phyloP scores from a whole-genome alignment of 2,329 filamentous ascomycete species.

The Fusarium drepaniforme region DNA sequence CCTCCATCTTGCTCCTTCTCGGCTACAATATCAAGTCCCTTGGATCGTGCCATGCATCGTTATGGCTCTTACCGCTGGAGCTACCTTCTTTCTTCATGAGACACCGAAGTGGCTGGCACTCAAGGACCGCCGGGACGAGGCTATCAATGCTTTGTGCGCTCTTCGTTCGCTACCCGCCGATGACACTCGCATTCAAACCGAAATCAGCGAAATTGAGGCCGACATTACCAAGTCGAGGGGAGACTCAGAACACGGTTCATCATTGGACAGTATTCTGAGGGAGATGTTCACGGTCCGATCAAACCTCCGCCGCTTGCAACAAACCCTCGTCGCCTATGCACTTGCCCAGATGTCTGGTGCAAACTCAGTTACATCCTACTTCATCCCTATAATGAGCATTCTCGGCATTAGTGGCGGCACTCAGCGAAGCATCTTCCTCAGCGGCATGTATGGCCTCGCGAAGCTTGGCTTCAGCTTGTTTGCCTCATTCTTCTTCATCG shows the following conservation, averaged over 20 bases:
- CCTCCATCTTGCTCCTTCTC: background rate
- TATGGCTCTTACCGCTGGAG: too few species aligned
- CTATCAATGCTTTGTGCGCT: background rate
- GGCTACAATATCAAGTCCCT: too few species aligned
- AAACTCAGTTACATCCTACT: too few species aligned
- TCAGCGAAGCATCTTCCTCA: constrained; percentile 45
- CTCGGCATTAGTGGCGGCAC: too few species aligned
- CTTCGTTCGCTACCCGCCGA: background rate
- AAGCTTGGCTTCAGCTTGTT: constrained; percentile 57
- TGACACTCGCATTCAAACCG: background rate
- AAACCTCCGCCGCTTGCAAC: constrained; percentile 56
- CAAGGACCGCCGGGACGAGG: background rate
- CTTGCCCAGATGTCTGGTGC: too few species aligned
- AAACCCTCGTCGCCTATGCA: constrained; percentile 39
- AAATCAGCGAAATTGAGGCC: background rate
- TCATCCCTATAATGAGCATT: too few species aligned
- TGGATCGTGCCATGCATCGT: too few species aligned
- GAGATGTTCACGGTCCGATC: constrained; percentile 52
- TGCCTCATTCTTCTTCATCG: constrained; percentile 58
- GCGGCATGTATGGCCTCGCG: constrained; percentile 56
- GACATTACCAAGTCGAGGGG: background rate
- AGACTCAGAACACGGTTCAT: background rate
- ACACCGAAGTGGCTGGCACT: background rate
- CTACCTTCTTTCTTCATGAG: background rate
- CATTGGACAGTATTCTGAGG: background rate